Evolutionary conservation across 805 yeast genomes (phyloP).

Genomic region (Wickerhamiella azyma): DNA sequence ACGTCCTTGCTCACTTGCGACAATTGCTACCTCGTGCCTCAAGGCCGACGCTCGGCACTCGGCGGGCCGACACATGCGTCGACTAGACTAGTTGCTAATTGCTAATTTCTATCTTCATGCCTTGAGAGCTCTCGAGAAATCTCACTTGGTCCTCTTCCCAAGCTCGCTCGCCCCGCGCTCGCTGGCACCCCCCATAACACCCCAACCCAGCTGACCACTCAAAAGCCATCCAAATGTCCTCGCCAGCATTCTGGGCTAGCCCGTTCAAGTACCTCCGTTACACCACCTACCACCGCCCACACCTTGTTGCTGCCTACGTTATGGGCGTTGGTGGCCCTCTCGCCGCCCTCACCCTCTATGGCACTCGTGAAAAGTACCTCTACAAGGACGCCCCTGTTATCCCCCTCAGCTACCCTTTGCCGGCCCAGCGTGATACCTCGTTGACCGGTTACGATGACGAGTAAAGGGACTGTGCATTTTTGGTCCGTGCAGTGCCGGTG

Average conservation of each 20-base stretch:
- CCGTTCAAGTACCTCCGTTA: conserved; percentile 37
- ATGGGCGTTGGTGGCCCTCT: conserved; percentile 59
- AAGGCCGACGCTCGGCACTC: too few species aligned
- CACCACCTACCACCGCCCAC: conserved; percentile 65
- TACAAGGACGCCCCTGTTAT: conserved; percentile 53
- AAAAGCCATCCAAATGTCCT: background rate
- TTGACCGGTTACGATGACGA: conserved; percentile 27
- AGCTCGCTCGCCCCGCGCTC: background rate
- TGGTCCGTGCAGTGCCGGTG: background rate
- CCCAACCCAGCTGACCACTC: background rate
- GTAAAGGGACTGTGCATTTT: background rate
- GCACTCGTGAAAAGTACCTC: conserved; percentile 53
- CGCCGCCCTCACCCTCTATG: conserved; percentile 44
- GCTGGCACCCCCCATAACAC: background rate
- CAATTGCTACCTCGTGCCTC: too few species aligned
- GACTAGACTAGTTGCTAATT: too few species aligned
- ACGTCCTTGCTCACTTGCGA: too few species aligned
- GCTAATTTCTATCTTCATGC: too few species aligned
- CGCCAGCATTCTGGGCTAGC: conserved; percentile 22
- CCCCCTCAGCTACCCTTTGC: conserved; percentile 36
- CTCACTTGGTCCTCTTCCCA: too few species aligned
- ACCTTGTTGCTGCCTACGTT: conserved; percentile 48
- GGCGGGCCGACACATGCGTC: too few species aligned
- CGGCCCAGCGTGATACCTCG: conserved; percentile 18
- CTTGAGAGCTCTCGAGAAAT: too few species aligned